Evolutionary conservation across 225 moss, liverwort and hornwort genomes (phyloP).

Genomic region (Ulota crispa): DNA sequence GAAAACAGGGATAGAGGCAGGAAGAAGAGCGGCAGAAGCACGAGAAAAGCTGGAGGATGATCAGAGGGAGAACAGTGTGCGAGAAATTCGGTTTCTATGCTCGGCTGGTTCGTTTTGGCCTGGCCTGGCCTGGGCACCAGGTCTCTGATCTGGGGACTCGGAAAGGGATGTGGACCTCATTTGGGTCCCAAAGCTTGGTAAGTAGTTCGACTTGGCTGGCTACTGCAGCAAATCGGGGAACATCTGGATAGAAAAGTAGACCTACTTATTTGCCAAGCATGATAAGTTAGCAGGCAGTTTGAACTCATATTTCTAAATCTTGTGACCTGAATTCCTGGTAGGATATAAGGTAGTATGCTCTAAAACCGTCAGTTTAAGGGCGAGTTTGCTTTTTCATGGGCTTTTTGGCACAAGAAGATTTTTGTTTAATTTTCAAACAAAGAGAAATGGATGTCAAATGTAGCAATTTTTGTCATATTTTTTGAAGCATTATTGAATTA

Average conservation of each 20-base stretch:
- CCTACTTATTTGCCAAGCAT: neutral
- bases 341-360: no score
- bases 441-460: no score
- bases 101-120: neutral
- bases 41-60: neutral
- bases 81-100: slow-evolving; percentile 28
- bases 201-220: neutral
- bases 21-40: neutral
- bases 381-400: no score
- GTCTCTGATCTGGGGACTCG: neutral
- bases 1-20: neutral
- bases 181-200: slow-evolving; percentile 5
- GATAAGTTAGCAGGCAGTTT: neutral
- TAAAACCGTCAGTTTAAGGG: no score
- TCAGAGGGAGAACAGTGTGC: neutral
- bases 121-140: no score
- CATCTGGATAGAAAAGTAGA: neutral
- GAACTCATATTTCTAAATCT: neutral
- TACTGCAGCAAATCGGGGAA: no score
- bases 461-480: no score
- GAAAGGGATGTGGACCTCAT: slow-evolving; percentile 26
- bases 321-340: neutral
- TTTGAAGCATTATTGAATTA: no score
- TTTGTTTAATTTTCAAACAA: no score
- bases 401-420: no score